Evolutionary conservation across 345 rosid genomes (phyloP).

Genomic region (Lumnitzera littorea): DNA sequence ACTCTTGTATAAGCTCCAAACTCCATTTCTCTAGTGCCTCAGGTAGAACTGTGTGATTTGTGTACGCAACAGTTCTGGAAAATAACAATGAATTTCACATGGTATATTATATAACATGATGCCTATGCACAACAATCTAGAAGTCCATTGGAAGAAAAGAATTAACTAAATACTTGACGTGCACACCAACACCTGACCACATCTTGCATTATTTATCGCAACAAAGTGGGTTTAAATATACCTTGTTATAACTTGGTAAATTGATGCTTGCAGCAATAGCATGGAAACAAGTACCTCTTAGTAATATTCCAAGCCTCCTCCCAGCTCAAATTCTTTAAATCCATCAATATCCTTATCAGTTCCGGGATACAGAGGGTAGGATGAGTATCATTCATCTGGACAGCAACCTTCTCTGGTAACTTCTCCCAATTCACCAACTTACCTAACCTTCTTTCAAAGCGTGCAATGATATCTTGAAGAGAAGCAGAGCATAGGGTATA

Average conservation of each 20-base stretch:
- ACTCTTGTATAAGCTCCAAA: constrained; percentile 35
- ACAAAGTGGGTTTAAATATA: too few relatives aligned
- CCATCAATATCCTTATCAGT: constrained; percentile 39
- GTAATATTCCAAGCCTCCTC: constrained; percentile 45
- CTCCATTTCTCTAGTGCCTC: constrained; percentile 58
- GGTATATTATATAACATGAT: not conserved
- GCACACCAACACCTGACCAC: too few relatives aligned
- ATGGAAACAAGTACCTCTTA: constrained; percentile 19
- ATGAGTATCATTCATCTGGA: constrained; percentile 54
- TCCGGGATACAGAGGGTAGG: constrained; percentile 49
- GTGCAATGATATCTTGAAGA: constrained; percentile 39
- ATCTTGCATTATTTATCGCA: too few relatives aligned
- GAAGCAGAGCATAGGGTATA: constrained; percentile 48
- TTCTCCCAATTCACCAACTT: constrained; percentile 27
- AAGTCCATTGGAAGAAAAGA: too few relatives aligned
- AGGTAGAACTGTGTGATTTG: constrained; percentile 46
- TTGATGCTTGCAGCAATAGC: too few relatives aligned
- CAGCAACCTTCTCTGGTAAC: constrained; percentile 42
- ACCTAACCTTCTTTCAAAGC: constrained; percentile 34
- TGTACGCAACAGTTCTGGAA: constrained; percentile 42
- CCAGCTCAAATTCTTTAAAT: constrained; percentile 43
- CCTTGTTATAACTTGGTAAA: too few relatives aligned
- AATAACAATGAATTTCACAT: not conserved
- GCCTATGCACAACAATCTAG: not conserved
- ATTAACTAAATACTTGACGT: too few relatives aligned